Evolutionary conservation across 495 filamentous ascomycete genomes (phyloP).

Genomic region (Penicillium desertorum): DNA sequence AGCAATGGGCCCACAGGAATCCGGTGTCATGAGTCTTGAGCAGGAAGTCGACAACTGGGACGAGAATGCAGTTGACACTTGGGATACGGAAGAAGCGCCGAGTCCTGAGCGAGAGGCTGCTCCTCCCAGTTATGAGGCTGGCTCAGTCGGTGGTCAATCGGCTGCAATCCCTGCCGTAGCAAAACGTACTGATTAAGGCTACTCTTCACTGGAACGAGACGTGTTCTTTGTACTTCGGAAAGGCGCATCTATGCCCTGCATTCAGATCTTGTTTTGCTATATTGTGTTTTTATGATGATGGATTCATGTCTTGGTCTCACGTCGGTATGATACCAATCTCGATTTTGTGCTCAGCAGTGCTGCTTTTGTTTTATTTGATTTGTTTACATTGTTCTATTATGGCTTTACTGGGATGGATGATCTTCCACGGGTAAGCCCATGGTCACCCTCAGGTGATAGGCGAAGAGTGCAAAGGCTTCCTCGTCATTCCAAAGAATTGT

Average conservation of each 20-base stretch:
- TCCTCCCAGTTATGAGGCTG: constrained; percentile 25
- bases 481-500: neutral
- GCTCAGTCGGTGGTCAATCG: constrained; percentile 1
- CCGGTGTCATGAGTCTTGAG: constrained; percentile 57
- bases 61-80: constrained; percentile 72
- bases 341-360: constrained; percentile 15
- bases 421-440: neutral
- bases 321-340: constrained; percentile 23
- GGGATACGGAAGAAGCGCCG: constrained; percentile 61
- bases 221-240: neutral
- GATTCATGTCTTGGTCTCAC: constrained; percentile 22
- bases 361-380: constrained; percentile 13
- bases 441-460: neutral
- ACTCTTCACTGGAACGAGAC: neutral
- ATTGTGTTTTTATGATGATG: constrained; percentile 19
- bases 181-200: constrained; percentile 25
- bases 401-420: neutral
- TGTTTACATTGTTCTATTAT: constrained; percentile 10
- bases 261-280: neutral
- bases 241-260: neutral
- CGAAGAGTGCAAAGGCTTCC: neutral
- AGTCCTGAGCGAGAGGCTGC: constrained; percentile 15
- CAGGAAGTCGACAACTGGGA: constrained; percentile 83
- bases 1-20: constrained; percentile 57
- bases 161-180: constrained; percentile 6